Evolutionary conservation across 176 grass and related monocot genomes (phyloP).

Genomic region (Aegilops speltoides): DNA sequence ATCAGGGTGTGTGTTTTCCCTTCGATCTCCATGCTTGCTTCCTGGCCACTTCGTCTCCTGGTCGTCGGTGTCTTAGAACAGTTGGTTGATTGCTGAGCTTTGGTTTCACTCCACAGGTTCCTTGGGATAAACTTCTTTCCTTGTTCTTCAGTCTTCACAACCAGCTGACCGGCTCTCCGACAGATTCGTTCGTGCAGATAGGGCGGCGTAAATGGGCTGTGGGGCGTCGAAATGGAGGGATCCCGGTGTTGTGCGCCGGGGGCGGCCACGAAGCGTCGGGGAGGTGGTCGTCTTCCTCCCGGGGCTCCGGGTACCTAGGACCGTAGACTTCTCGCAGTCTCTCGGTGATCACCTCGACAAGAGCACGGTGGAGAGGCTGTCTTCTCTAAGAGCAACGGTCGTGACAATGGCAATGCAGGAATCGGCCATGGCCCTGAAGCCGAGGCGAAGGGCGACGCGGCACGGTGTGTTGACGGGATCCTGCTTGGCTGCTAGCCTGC

Average conservation of each 20-base stretch:
- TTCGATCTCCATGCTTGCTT: background rate
- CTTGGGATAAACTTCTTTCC: background rate
- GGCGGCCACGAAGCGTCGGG: slow-evolving; percentile 50
- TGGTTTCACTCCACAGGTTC: background rate
- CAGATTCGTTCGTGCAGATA: slow-evolving; percentile 8
- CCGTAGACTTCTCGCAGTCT: slow-evolving; percentile 45
- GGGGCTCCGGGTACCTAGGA: slow-evolving; percentile 56
- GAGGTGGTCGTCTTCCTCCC: slow-evolving; percentile 80
- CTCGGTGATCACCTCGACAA: slow-evolving; percentile 47
- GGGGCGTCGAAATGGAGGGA: slow-evolving; percentile 46
- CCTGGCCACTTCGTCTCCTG: background rate
- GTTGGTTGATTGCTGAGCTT: slow-evolving; percentile 1
- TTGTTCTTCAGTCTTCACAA: background rate
- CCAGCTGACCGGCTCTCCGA: slow-evolving; percentile 3
- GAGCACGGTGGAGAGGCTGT: slow-evolving; percentile 44
- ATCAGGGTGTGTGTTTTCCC: background rate
- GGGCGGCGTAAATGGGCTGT: slow-evolving; percentile 60
- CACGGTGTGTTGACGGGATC: slow-evolving; percentile 39
- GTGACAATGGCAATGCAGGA: slow-evolving; percentile 60
- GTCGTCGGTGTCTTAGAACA: background rate
- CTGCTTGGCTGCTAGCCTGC: background rate
- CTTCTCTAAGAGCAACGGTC: slow-evolving; percentile 50
- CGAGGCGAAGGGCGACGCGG: slow-evolving; percentile 33
- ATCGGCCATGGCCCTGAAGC: slow-evolving; percentile 43
- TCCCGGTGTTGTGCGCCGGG: slow-evolving; percentile 29